Evolutionary conservation across 768 basidiomycete species (phyloP).

Genomic region (Kondoa subrosea): DNA sequence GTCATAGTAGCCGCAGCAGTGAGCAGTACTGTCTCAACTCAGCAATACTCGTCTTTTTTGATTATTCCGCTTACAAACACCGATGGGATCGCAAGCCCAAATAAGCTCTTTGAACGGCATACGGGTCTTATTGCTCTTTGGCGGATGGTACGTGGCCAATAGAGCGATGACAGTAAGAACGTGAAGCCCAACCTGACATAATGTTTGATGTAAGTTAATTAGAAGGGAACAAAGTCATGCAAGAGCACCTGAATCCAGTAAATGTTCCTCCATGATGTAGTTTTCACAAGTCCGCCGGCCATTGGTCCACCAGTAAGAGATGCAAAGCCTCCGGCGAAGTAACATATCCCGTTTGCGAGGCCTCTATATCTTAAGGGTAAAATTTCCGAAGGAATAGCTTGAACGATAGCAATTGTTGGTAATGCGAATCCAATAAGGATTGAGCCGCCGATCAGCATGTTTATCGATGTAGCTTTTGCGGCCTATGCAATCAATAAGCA

Average conservation of each 20-base stretch:
- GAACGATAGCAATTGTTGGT: conserved; percentile 17
- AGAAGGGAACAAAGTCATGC: too few species aligned
- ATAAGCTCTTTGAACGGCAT: conserved; percentile 14
- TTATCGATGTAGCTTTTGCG: too few species aligned
- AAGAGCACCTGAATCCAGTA: conserved; percentile 17
- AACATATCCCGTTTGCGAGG: conserved; percentile 16
- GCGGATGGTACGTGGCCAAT: neutral
- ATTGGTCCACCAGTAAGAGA: conserved; percentile 3
- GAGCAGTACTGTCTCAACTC: conserved; percentile 2
- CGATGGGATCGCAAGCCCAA: conserved; percentile 18
- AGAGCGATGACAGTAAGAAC: conserved; percentile 3
- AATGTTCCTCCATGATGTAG: conserved; percentile 14
- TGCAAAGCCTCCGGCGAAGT: conserved; percentile 9
- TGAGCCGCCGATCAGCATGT: conserved; percentile 14
- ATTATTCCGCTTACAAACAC: neutral
- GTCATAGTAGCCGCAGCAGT: conserved; percentile 8
- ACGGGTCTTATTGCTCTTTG: neutral
- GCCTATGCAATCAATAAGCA: too few species aligned
- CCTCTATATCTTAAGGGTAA: conserved; percentile 16
- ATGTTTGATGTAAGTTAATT: too few species aligned
- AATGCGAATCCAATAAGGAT: conserved; percentile 17
- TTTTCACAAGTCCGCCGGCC: conserved; percentile 11
- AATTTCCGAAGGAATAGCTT: conserved; percentile 17
- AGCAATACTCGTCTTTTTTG: neutral
- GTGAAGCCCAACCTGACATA: neutral